These are phyloP conservation scores for Coprinopsis sp. DNA, from an alignment of 768 basidiomycete genomes.

Conservation along the genomic window DNA sequence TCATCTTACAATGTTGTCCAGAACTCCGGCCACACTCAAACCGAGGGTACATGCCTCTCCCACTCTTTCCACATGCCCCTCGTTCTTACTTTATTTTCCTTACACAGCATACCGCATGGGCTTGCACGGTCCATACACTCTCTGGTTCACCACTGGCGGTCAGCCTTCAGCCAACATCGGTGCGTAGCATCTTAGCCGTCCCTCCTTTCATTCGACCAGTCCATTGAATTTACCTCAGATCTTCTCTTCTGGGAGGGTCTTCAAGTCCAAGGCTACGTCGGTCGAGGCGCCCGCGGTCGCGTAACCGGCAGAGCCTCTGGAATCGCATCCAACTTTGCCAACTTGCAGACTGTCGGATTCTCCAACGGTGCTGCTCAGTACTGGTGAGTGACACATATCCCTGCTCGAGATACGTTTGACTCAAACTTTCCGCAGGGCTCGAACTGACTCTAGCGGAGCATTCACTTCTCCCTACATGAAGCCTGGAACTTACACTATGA, in stretches of 20 bases:
- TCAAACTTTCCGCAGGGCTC: constrained; percentile 17
- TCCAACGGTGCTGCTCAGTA: constrained; percentile 28
- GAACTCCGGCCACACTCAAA: constrained; percentile 37
- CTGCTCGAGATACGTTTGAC: background rate
- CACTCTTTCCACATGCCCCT: background rate
- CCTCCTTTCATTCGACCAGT: background rate
- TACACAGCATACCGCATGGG: constrained; percentile 30
- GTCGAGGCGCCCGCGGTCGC: constrained; percentile 21
- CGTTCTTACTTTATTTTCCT: too few species aligned
- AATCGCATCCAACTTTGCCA: constrained; percentile 18
- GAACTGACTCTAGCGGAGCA: constrained; percentile 24
- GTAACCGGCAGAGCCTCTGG: constrained; percentile 28
- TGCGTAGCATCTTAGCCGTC: constrained; percentile 12
- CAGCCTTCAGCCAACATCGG: constrained; percentile 25
- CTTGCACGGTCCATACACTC: constrained; percentile 34
- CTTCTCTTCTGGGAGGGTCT: constrained; percentile 28
- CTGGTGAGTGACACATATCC: constrained; percentile 18
- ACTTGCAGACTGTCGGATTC: constrained; percentile 22
- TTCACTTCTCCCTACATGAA: constrained; percentile 40
- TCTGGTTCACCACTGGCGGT: constrained; percentile 33
- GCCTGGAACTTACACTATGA: constrained; percentile 41
- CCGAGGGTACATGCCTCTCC: constrained; percentile 23
- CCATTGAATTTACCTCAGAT: constrained; percentile 12
- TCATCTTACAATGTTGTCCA: background rate
- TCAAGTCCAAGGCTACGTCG: constrained; percentile 19